Conservation (phyloP, 2,329 filamentous ascomycete species). For the Xylaria sp. region DNA sequence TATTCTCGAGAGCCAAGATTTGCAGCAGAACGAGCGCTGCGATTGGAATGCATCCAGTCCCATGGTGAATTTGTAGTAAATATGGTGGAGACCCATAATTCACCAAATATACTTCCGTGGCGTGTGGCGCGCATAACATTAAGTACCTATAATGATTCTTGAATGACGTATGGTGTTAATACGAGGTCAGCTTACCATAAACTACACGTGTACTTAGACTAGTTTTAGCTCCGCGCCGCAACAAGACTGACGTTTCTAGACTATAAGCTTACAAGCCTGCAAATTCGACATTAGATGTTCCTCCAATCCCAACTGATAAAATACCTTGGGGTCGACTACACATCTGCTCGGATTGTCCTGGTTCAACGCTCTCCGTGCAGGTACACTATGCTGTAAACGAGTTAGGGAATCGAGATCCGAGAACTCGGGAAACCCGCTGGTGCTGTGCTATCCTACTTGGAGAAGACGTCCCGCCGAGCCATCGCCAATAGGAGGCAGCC, state of each 20-base stretch:
- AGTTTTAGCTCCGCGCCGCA: no score
- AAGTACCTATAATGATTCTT: no score
- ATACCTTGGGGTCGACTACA: no score
- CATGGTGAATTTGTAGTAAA: no score
- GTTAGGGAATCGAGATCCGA: background rate
- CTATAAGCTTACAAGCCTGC: background rate
- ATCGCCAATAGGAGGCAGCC: slow-evolving; percentile 11
- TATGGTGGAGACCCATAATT: no score
- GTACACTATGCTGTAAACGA: background rate
- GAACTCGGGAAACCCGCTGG: background rate
- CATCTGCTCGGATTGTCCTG: background rate
- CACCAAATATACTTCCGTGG: no score
- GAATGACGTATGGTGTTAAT: background rate
- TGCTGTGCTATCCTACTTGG: background rate
- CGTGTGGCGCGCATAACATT: no score
- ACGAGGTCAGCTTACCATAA: background rate
- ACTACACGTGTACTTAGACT: no score
- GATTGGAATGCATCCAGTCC: no score
- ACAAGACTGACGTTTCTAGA: no score
- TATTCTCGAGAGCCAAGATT: no score
- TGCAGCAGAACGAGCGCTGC: no score
- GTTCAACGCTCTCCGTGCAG: background rate
- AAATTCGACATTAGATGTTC: background rate
- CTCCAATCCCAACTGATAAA: background rate
- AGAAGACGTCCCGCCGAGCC: slow-evolving; percentile 6